phyloP scores from a whole-genome alignment of 2,329 filamentous ascomycete species.

The Ceratocystis huliohia region DNA sequence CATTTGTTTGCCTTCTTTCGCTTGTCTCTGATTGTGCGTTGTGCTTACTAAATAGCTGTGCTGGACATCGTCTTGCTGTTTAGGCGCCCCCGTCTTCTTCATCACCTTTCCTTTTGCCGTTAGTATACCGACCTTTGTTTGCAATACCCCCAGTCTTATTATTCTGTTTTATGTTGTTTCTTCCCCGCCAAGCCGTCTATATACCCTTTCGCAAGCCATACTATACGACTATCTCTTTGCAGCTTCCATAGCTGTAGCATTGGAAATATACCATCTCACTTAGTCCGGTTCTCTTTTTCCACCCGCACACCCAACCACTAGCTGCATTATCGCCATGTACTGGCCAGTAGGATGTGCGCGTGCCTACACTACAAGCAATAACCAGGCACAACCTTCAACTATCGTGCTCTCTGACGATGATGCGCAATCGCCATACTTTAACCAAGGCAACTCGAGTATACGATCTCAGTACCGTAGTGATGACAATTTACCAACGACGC shows the following conservation, averaged over 20 bases:
- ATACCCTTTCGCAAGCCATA: neutral
- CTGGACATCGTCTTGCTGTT: neutral
- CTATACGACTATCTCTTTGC: neutral
- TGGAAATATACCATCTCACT: neutral
- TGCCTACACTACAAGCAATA: constrained; percentile 67
- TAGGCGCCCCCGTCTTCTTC: neutral
- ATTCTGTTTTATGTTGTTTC: neutral
- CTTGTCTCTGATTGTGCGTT: neutral
- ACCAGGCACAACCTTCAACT: constrained; percentile 39
- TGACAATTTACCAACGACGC: constrained; percentile 32
- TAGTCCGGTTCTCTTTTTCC: neutral
- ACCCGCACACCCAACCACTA: neutral
- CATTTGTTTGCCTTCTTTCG: neutral
- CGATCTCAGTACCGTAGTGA: constrained; percentile 18
- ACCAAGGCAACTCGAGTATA: constrained; percentile 13
- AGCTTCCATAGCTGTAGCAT: neutral
- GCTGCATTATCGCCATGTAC: constrained; percentile 48
- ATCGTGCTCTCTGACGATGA: constrained; percentile 43
- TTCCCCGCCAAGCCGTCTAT: neutral
- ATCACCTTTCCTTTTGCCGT: neutral
- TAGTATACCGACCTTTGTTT: neutral
- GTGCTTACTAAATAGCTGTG: neutral
- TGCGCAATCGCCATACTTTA: constrained; percentile 26
- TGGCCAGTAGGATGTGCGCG: constrained; percentile 79
- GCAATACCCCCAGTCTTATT: neutral